Evolutionary conservation across 139 green algal genomes (phyloP).

Genomic region (Pseudopediastrum boryanum): DNA sequence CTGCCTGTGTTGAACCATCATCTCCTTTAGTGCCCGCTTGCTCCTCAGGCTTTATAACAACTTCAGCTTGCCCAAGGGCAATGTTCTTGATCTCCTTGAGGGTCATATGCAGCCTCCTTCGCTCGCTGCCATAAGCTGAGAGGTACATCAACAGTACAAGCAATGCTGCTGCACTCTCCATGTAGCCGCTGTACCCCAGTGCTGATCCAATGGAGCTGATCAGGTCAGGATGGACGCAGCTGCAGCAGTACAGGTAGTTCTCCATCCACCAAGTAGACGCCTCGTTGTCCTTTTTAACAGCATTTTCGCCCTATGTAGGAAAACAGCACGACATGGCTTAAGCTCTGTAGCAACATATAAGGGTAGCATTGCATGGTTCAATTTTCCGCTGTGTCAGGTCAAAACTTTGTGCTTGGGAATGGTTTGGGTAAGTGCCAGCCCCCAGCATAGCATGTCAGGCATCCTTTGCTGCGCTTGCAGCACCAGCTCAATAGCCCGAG

Average conservation of each 20-base stretch:
- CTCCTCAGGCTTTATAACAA: too few species aligned
- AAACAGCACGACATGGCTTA: neutral
- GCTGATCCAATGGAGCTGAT: neutral
- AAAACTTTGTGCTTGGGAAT: too few species aligned
- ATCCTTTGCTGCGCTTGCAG: neutral
- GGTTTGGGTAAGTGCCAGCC: too few species aligned
- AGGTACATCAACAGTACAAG: neutral
- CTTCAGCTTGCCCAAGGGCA: too few species aligned
- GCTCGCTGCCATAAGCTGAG: neutral
- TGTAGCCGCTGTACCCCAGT: slow-evolving; percentile 7
- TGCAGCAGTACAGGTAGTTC: slow-evolving; percentile 25
- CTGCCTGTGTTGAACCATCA: too few species aligned
- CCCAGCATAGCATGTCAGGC: neutral
- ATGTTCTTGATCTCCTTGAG: slow-evolving; percentile 2
- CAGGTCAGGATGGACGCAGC: neutral
- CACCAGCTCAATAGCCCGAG: neutral
- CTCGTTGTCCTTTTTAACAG: slow-evolving; percentile 21
- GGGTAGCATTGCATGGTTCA: too few species aligned
- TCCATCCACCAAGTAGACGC: slow-evolving; percentile 24
- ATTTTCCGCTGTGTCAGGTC: too few species aligned
- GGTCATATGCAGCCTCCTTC: neutral
- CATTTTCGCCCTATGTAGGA: slow-evolving; percentile 3
- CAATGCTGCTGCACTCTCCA: neutral
- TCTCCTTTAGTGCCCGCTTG: too few species aligned
- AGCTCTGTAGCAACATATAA: too few species aligned